These are phyloP conservation scores for Fusarium longipes DNA, from an alignment of 2,329 filamentous ascomycete genomes.

Conservation along the genomic window DNA sequence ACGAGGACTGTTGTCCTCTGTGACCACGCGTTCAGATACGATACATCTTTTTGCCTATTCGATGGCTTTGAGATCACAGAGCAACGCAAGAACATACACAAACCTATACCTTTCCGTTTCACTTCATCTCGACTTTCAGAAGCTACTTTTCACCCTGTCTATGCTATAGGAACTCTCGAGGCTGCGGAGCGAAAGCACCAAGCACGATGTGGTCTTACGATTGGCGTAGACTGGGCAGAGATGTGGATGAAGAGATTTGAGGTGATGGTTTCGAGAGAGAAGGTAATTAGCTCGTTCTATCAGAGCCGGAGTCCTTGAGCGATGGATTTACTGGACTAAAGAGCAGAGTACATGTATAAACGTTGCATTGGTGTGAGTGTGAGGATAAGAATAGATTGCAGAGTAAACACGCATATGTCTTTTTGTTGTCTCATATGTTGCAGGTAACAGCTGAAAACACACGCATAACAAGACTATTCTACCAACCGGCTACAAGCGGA, in stretches of 20 bases:
- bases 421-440: background rate
- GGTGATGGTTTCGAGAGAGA: slow-evolving; percentile 6
- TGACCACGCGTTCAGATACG: slow-evolving; percentile 69
- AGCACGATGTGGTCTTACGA: slow-evolving; percentile 34
- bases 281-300: slow-evolving; percentile 67
- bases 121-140: background rate
- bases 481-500: background rate
- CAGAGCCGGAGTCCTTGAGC: slow-evolving; percentile 70
- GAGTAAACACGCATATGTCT: background rate
- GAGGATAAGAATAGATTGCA: background rate
- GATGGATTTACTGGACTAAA: slow-evolving; percentile 72
- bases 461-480: background rate
- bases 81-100: slow-evolving; percentile 67
- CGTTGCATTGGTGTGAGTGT: background rate
- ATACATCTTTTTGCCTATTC: slow-evolving; percentile 68
- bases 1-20: background rate
- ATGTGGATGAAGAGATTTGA: slow-evolving; percentile 37
- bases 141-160: slow-evolving; percentile 2
- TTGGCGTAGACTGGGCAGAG: background rate
- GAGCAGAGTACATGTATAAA: slow-evolving; percentile 65
- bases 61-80: slow-evolving; percentile 70
- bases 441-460: background rate
- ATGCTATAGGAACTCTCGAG: slow-evolving; percentile 11
- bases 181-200: slow-evolving; percentile 50
- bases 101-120: background rate